Base-by-base conservation (phyloP, 768 basidiomycete genomes). In the Cubamyces lactineus region DNA sequence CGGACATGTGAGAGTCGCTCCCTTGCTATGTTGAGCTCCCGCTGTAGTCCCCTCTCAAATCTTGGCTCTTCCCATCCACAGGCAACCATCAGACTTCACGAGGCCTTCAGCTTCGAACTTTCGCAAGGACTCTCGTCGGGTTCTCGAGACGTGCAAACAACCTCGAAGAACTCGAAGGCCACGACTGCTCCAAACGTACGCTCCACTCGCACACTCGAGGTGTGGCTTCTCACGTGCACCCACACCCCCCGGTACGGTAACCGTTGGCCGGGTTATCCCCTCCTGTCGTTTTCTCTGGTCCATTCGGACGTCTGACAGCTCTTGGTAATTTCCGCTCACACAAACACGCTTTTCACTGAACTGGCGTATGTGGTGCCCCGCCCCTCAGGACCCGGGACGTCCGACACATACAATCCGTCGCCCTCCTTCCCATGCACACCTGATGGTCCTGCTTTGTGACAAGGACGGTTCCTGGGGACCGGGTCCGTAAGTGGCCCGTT, bases 241-340 rank as follows among this genome's bases (percentile, higher is more conserved):
- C 21, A 23, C 30, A 12, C 23, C 49, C 9, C 49, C 49, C 39
- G 21, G 49, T 15, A 43, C 41, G 57, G 57, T 16, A 51, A 52
- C 57, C n/a, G 38, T 19, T 16, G 26, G 23, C 57, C 57, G 57
- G 57, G 2, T 24, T n/a, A 41, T 30, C 15, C 39, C 34, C 34
- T 23, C 12, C 26, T 28, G 23, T n/a, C 17, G 43, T 59, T 59
- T 59, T 59, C 57, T 59, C 57, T 59, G 28, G 57, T 48, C 16
- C 41, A n/a, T 23, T 41, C 7, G 19, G 15, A n/a, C 28, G 3
- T 42, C 12, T 26, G 39, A 38, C 49, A 43, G 41, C 23, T 9
- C 38, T 5, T n/a, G 11, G 41, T 26, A 13, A 41, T 48, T 12
- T 43, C 40, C 49, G 57, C 41, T 51, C 57, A 59, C 57, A 43